A percentile compares a stretch with the other conserved stretches of the same genome.
These are phyloP conservation scores for Sugiyamaella chiloensis DNA, from an alignment of 805 yeast species.

Conservation along the genomic window DNA sequence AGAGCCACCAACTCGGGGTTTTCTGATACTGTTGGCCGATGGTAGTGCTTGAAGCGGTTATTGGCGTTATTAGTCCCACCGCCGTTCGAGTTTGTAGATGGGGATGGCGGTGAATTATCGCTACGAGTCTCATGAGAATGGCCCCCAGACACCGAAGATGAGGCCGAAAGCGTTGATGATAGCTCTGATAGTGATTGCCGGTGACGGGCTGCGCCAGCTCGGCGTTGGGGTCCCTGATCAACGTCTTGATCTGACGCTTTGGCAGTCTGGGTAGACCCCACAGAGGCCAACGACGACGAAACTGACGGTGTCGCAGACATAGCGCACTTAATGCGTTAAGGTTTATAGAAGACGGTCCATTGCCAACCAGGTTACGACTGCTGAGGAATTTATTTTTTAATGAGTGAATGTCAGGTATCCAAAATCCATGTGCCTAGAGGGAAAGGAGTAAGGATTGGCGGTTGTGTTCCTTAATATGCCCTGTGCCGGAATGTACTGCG, in stretches of 20 bases:
- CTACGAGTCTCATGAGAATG: background rate
- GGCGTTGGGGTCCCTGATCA: background rate
- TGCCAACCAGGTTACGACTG: background rate
- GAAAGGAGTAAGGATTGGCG: too few species aligned
- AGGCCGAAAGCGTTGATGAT: slow-evolving; percentile 24
- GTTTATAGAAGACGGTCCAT: slow-evolving; percentile 1
- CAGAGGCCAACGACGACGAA: background rate
- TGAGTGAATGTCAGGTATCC: too few species aligned
- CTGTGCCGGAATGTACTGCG: too few species aligned
- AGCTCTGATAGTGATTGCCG: slow-evolving; percentile 17
- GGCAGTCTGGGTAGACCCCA: background rate
- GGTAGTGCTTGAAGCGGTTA: slow-evolving; percentile 34
- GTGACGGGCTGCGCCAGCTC: background rate
- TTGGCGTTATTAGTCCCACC: slow-evolving; percentile 1
- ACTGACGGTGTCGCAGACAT: slow-evolving; percentile 6
- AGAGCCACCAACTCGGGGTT: slow-evolving; percentile 50
- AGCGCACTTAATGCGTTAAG: background rate
- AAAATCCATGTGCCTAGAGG: background rate
- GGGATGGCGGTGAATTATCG: background rate
- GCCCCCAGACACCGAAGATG: slow-evolving; percentile 26
- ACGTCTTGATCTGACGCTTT: background rate
- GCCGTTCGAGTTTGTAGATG: background rate
- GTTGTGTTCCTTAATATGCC: too few species aligned
- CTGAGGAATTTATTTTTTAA: too few species aligned
- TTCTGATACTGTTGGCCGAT: slow-evolving; percentile 44